These are phyloP conservation scores for Fraxinus pennsylvanica DNA, from an alignment of 257 asterid species.

Conservation along the genomic window DNA sequence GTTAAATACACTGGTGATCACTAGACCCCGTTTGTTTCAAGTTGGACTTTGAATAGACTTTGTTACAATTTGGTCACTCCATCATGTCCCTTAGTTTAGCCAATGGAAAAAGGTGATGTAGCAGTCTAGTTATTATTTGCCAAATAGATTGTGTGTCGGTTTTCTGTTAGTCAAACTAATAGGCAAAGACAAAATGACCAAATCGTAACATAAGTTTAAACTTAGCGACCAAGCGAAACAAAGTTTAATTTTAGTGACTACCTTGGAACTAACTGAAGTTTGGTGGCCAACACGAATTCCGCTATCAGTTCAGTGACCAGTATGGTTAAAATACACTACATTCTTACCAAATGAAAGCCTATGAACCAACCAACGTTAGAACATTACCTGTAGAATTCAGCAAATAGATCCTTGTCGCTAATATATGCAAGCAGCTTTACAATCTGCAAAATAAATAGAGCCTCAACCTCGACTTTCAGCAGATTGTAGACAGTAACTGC, in stretches of 20 bases:
- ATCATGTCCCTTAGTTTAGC: background rate
- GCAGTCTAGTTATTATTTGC: background rate
- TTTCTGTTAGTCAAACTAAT: background rate
- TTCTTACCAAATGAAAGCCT: background rate
- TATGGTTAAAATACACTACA: constrained; percentile 8
- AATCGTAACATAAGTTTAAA: background rate
- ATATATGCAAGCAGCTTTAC: constrained; percentile 92
- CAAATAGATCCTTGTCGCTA: constrained; percentile 92
- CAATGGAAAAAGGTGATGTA: background rate
- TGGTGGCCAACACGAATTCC: no score
- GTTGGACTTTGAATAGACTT: background rate
- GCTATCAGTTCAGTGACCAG: background rate
- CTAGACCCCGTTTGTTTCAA: background rate
- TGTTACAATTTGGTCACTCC: background rate
- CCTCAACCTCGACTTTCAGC: constrained; percentile 23
- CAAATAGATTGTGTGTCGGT: background rate
- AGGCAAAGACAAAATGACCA: background rate
- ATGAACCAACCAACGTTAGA: constrained; percentile 1
- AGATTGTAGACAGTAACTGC: background rate
- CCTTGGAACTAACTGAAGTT: no score
- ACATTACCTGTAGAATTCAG: constrained; percentile 84
- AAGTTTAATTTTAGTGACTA: background rate
- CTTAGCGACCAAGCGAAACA: background rate
- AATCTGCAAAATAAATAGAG: constrained; percentile 50
- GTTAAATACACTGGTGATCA: background rate